Evolutionary conservation across 2,329 filamentous ascomycete species (phyloP), one percentile per base, ranked within the genome.

Genomic region (Elsinoe batatas): DNA sequence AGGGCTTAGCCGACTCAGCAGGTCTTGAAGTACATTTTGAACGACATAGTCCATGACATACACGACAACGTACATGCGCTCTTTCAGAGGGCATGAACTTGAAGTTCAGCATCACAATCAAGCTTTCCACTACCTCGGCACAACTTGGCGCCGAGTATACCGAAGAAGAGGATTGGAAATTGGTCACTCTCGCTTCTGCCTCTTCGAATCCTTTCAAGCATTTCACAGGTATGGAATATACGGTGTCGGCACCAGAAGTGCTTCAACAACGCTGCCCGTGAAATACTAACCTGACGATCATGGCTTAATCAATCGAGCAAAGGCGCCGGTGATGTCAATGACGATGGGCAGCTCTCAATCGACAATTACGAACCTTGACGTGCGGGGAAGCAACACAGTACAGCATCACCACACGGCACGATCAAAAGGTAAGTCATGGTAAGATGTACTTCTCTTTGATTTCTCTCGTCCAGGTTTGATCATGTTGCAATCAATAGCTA

Each of bases 61-160:
- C 36, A 17, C 36, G 13, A 17, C 5, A n/a, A 38, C n/a, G 36
- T 30, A 30, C 8, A 30, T 5, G 2, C 4, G 26, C 26, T 30
- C 26, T 30, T 8, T 2, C 7, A 8, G 7, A 8, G 5, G 7
- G 26, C 26, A 7, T 30, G 26, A 30, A 30, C n/a, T n/a, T n/a
- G n/a, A n/a, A n/a, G n/a, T 30, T 30, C 4, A 30, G 36, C 36
- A 38, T 17, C 36, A 38, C 36, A 10, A n/a, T 38, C 38, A 42
- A 47, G 43, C 43, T 33, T 26, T 47, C 11, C 26, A 47, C 12
- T 30, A 49, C 26, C 44, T 49, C 44, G 47, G 47, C 47, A 51
- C 11, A 51, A 51, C 47, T 51, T 51, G 47, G 47, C 47, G 47
- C 47, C 47, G 47, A 51, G 47, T 51, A 51, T 51, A 51, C 47